Percentiles rank a stretch among this genome's conserved stretches.
Conservation (phyloP, 2,329 filamentous ascomycete genomes). For the Fusarium succisae region DNA sequence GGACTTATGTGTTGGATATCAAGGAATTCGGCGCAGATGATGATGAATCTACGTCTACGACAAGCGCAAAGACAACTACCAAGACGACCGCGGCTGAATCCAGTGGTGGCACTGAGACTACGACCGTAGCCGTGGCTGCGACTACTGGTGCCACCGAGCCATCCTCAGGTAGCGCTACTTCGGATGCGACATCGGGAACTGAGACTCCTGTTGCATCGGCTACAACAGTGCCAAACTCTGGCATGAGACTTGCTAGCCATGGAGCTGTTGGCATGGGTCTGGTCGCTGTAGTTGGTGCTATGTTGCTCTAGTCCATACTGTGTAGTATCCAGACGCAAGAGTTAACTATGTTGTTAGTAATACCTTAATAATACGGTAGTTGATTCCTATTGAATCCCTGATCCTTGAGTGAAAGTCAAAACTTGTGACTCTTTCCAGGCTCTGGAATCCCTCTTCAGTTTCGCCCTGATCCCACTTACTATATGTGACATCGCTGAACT, state of each 20-base stretch:
- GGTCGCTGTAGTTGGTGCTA: neutral
- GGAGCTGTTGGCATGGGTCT: neutral
- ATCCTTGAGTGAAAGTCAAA: too few relatives aligned
- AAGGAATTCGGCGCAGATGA: slow-evolving; percentile 11
- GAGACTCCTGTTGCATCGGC: neutral
- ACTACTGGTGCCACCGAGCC: neutral
- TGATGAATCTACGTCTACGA: neutral
- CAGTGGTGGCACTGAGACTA: neutral
- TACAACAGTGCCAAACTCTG: neutral
- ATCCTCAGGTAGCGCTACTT: neutral
- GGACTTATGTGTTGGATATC: slow-evolving; percentile 23
- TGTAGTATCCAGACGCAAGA: neutral
- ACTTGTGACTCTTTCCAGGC: rapidly evolving
- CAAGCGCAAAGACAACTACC: neutral
- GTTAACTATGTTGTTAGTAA: neutral
- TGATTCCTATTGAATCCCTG: neutral
- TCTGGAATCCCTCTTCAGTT: too few relatives aligned
- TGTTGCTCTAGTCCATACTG: neutral
- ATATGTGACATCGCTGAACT: neutral
- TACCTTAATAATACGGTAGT: neutral
- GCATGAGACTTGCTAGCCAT: neutral
- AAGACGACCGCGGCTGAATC: slow-evolving; percentile 1
- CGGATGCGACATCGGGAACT: neutral
- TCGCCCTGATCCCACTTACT: neutral
- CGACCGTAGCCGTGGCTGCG: neutral